Percentiles rank a stretch among this genome's conserved stretches.
These are phyloP conservation scores for Saccharomycopsis fodiens DNA, from an alignment of 805 yeast species.

Conservation along the genomic window DNA sequence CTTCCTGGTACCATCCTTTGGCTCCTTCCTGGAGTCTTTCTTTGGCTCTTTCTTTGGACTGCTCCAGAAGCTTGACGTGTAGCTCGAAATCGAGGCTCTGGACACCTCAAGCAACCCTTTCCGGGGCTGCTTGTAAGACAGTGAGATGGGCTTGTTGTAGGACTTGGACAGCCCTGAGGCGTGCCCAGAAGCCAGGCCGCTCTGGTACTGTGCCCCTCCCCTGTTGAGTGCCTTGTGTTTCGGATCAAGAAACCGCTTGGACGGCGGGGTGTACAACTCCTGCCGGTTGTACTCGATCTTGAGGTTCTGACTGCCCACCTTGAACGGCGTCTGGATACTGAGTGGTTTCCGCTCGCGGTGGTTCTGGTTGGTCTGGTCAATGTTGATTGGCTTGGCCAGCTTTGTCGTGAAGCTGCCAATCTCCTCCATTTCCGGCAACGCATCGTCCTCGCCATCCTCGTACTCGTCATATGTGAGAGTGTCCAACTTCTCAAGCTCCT, in stretches of 20 bases:
- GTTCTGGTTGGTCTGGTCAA: slow-evolving; percentile 24
- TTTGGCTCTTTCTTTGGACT: no score
- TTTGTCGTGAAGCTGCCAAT: slow-evolving; percentile 21
- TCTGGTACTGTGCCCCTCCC: no score
- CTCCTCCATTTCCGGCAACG: slow-evolving; percentile 30
- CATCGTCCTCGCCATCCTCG: slow-evolving; percentile 31
- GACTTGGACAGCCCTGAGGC: no score
- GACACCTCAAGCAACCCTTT: neutral
- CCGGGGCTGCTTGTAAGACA: neutral
- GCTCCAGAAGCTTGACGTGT: no score
- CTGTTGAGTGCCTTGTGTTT: neutral
- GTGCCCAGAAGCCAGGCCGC: no score
- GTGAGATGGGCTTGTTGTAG: neutral
- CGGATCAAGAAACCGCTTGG: slow-evolving; percentile 25
- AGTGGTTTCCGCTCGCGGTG: slow-evolving; percentile 44
- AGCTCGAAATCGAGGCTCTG: neutral
- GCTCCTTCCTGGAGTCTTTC: no score
- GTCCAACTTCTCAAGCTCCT: slow-evolving; percentile 51
- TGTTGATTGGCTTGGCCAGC: slow-evolving; percentile 25
- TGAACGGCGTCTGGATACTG: slow-evolving; percentile 53
- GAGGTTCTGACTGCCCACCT: slow-evolving; percentile 13
- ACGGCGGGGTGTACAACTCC: slow-evolving; percentile 73
- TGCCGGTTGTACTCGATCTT: slow-evolving; percentile 45
- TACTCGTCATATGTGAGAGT: slow-evolving; percentile 76
- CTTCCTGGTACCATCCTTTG: neutral